Evolutionary conservation across 805 yeast species (phyloP), one percentile per base, ranked within the genome.

Genomic region (Yarrowia sp.): DNA sequence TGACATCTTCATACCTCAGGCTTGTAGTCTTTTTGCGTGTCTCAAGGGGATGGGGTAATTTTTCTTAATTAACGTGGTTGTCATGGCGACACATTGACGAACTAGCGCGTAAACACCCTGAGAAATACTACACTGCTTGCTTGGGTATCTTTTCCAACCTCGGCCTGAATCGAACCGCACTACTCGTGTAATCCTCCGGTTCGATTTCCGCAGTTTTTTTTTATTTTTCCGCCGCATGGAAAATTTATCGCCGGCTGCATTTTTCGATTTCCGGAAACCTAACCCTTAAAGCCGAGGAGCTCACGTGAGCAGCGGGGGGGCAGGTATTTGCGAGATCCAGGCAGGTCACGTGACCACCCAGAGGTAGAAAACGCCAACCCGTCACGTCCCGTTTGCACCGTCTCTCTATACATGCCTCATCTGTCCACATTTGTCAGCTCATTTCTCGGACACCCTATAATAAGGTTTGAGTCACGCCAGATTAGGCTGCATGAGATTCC

Each of bases 401-500:
- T 24, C 30, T 7, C 3, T 1, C 30, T 24, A 24, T 24, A 24
- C 30, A 24, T 24, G 30, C 30, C 30, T 7, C 30, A 24, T 24
- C 6, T 24, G 30, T 24, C 30, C 6, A n/a, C n/a, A 24, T 24
- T 24, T 24, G 52, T 30, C 52, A 47, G 38, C 36, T 15, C 58
- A 36, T 52, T 52, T 38, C 43, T 52, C 43, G 58, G 43, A 52
- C 14, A 14, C 15, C 9, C 12, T 8, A 38, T 36, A 19, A 17
- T 17, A 3, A 24, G n/a, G 15, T 40, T 55, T 15, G 10, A 12
- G 46, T 55, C 61, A 55, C 61, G 61, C 61, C 61, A 55, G 61
- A 55, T 55, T 39, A 55, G 46, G 61, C 61, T 55, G 61, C 61
- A 55, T 55, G 36, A 55, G n/a, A 39, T 39, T 39, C 36, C 17